Conservation (phyloP, 208 protist species). For the Leishmania aethiopica region DNA sequence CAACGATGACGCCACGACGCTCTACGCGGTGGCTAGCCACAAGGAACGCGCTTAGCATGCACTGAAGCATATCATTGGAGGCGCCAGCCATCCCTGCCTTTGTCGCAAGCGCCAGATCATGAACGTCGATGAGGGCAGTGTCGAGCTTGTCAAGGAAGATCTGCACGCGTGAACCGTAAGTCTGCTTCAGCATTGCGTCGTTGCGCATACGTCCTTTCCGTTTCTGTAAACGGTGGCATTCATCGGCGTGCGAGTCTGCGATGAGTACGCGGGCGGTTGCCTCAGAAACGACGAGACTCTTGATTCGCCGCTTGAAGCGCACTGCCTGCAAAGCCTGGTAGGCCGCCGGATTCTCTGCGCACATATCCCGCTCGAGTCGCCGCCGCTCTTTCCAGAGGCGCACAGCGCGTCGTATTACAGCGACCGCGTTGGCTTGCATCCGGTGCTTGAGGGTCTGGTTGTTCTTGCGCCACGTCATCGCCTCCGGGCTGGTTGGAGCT, state of each 20-base stretch:
- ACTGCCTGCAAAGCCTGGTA: slow-evolving; percentile 37
- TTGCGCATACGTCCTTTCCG: slow-evolving; percentile 47
- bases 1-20: slow-evolving; percentile 41
- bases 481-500: slow-evolving; percentile 37
- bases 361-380: slow-evolving; percentile 29
- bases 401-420: slow-evolving; percentile 53
- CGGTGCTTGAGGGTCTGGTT: slow-evolving; percentile 41
- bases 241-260: slow-evolving; percentile 49
- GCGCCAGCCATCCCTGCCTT: slow-evolving; percentile 27
- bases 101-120: slow-evolving; percentile 31
- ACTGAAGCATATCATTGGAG: slow-evolving; percentile 17
- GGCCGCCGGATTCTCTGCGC: slow-evolving; percentile 32
- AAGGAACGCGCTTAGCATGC: slow-evolving; percentile 26
- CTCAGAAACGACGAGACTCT: slow-evolving; percentile 47
- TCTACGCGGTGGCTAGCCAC: slow-evolving; percentile 38
- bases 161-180: slow-evolving; percentile 42
- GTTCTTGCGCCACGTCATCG: slow-evolving; percentile 57
- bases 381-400: slow-evolving; percentile 54
- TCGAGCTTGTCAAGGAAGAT: slow-evolving; percentile 51
- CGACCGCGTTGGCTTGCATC: slow-evolving; percentile 39
- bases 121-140: slow-evolving; percentile 27
- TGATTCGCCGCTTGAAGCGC: slow-evolving; percentile 37
- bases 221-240: slow-evolving; percentile 41
- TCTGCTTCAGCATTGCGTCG: slow-evolving; percentile 55
- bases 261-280: slow-evolving; percentile 52